A percentile compares a stretch with the other conserved stretches of the same genome.
Evolutionary conservation across 805 yeast genomes (phyloP).

Genomic region (Starmerella vaccinii): DNA sequence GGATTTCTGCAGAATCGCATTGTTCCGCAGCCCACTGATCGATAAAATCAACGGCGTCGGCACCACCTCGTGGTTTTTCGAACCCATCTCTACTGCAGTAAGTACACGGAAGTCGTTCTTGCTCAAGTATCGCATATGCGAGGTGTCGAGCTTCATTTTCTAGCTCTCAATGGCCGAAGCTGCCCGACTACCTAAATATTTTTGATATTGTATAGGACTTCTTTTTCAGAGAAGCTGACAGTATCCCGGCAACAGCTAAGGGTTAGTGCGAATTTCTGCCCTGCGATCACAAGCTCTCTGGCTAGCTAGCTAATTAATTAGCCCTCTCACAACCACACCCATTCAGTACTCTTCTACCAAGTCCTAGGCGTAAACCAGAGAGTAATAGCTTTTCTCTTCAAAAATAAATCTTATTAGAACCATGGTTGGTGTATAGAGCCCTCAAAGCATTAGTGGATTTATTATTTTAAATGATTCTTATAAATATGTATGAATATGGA

Average conservation of each 20-base stretch:
- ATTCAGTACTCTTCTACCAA: too few species aligned
- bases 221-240: too few species aligned
- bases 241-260: too few species aligned
- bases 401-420: not conserved
- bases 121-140: constrained; percentile 87
- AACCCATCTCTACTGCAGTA: constrained; percentile 75
- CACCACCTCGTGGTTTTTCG: constrained; percentile 87
- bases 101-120: constrained; percentile 83
- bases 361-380: too few species aligned
- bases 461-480: too few species aligned
- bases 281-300: too few species aligned
- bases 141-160: constrained; percentile 78
- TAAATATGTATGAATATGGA: too few species aligned
- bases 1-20: constrained; percentile 65
- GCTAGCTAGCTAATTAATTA: not conserved
- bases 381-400: not conserved
- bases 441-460: not conserved
- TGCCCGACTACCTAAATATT: not conserved
- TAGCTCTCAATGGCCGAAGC: not conserved
- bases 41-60: constrained; percentile 79
- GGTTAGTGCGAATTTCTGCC: too few species aligned
- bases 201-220: not conserved
- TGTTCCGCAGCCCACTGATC: constrained; percentile 64
- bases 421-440: too few species aligned
- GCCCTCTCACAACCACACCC: not conserved